Percentiles rank a stretch among this genome's conserved stretches.
Evolutionary conservation across 768 basidiomycete genomes (phyloP).

Genomic region (Auricularia heimuer): DNA sequence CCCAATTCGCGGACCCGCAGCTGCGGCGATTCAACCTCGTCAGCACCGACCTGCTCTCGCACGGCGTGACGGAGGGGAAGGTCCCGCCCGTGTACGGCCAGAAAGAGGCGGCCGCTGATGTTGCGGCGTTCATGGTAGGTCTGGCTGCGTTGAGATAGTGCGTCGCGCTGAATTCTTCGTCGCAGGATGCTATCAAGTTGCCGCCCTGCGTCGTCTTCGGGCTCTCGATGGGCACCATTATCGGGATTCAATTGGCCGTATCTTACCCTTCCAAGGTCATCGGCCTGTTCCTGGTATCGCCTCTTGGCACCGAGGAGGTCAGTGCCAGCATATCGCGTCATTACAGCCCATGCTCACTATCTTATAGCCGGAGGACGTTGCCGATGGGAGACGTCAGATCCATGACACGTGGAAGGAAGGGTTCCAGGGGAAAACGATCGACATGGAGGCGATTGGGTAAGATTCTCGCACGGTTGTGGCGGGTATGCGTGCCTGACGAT

Average conservation of each 20-base stretch:
- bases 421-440: not conserved
- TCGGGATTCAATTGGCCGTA: not conserved
- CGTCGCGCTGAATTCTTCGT: not conserved
- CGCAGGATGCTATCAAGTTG: not conserved
- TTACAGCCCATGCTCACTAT: not conserved
- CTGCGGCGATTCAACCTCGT: conserved; percentile 1
- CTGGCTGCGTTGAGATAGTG: no score
- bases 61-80: not conserved
- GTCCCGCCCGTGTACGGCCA: not conserved
- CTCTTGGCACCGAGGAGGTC: not conserved
- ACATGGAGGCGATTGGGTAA: not conserved
- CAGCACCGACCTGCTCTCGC: not conserved
- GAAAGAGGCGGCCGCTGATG: not conserved
- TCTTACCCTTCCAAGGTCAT: not conserved
- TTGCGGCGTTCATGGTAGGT: not conserved
- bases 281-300: not conserved
- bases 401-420: not conserved
- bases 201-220: not conserved
- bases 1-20: not conserved
- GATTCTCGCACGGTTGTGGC: no score
- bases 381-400: not conserved
- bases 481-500: not conserved
- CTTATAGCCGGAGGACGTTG: not conserved
- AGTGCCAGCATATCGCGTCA: not conserved
- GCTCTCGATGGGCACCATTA: conserved; percentile 1